Percentiles rank a stretch among this genome's conserved stretches.
phyloP scores from a whole-genome alignment of 2,329 filamentous ascomycete species.

The Monosporascus sp. region DNA sequence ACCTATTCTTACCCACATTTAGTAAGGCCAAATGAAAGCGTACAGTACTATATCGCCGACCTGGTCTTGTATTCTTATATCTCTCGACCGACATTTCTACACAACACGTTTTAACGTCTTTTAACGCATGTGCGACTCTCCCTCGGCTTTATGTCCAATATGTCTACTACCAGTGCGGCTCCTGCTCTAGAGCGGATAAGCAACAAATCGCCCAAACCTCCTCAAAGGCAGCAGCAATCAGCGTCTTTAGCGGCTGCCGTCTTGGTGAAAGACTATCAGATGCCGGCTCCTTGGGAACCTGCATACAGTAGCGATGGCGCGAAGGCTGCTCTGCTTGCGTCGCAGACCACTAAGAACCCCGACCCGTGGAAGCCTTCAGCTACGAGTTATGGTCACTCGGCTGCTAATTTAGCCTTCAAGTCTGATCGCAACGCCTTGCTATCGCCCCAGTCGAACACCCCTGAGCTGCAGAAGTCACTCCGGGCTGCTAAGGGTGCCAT shows the following conservation, averaged over 20 bases:
- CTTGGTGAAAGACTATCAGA: constrained; percentile 26
- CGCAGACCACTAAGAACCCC: constrained; percentile 43
- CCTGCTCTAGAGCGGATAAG: constrained; percentile 69
- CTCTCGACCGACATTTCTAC: too few species aligned
- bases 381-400: constrained; percentile 53
- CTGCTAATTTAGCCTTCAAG: constrained; percentile 63
- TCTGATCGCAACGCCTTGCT: constrained; percentile 38
- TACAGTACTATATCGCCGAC: too few species aligned
- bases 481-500: constrained; percentile 75
- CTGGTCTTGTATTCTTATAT: too few species aligned
- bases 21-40: too few species aligned
- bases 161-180: constrained; percentile 67
- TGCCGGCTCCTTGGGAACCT: constrained; percentile 52
- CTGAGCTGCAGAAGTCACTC: constrained; percentile 61
- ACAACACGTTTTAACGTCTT: not conserved
- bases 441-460: constrained; percentile 36
- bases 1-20: too few species aligned
- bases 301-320: constrained; percentile 61
- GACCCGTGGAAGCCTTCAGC: constrained; percentile 46
- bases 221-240: constrained; percentile 62
- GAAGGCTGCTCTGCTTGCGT: constrained; percentile 69
- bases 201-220: constrained; percentile 58
- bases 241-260: constrained; percentile 38
- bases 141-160: constrained; percentile 32
- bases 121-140: not conserved